Evolutionary conservation across 306 rosid species (phyloP).

Genomic region (Rosa multiflora): DNA sequence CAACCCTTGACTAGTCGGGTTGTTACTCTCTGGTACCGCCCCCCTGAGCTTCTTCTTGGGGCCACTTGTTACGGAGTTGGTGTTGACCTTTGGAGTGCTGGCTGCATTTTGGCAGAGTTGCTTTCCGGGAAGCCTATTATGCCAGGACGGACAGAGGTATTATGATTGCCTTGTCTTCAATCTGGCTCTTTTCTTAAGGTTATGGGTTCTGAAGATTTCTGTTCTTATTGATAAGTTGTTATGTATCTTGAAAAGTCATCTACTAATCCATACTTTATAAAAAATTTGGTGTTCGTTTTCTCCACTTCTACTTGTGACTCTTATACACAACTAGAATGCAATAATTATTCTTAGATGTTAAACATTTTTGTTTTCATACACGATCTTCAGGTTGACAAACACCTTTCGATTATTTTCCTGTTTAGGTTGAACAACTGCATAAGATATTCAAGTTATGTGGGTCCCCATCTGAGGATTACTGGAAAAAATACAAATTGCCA

Average conservation of each 20-base stretch:
- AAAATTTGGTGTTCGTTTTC: slow-evolving; percentile 1
- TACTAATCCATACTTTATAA: slow-evolving; percentile 16
- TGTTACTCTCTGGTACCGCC: slow-evolving; percentile 95
- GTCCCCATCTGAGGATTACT: slow-evolving; percentile 85
- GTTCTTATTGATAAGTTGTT: background rate
- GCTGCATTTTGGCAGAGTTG: slow-evolving; percentile 91
- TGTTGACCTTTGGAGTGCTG: slow-evolving; percentile 93
- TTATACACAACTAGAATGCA: background rate
- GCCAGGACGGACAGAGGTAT: slow-evolving; percentile 99
- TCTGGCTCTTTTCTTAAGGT: slow-evolving; percentile 7
- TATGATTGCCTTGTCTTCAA: slow-evolving; percentile 21
- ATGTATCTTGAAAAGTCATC: slow-evolving; percentile 10
- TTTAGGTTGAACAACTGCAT: slow-evolving; percentile 94
- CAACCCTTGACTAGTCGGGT: slow-evolving; percentile 91
- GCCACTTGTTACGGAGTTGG: slow-evolving; percentile 68
- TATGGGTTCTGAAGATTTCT: slow-evolving; percentile 2
- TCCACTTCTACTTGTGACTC: slow-evolving; percentile 12
- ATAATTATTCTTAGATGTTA: background rate
- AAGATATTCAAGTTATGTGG: slow-evolving; percentile 97
- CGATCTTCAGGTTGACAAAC: slow-evolving; percentile 35
- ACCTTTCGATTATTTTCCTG: slow-evolving; percentile 31
- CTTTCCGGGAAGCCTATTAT: slow-evolving; percentile 87
- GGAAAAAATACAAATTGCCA: slow-evolving; percentile 85
- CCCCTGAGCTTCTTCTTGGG: slow-evolving; percentile 95
- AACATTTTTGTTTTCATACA: background rate